Percentiles rank a stretch among this genome's conserved stretches.
phyloP scores from a whole-genome alignment of 371 early-diverging fungal species.

The Lichtheimia hyalospora region DNA sequence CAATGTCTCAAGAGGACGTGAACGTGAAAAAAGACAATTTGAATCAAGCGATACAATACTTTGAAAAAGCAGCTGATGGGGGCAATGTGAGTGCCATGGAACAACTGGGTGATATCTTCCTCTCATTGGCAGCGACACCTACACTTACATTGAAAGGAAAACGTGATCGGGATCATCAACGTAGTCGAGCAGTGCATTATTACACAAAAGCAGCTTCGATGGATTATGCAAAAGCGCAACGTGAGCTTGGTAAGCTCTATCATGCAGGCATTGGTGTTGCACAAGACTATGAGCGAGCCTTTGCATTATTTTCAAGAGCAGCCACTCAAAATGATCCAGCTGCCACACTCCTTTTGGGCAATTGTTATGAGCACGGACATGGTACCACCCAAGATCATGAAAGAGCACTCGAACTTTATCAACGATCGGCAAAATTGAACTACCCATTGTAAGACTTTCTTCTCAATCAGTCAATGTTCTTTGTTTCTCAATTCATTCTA shows the following conservation, averaged over 20 bases:
- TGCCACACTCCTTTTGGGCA: conserved; percentile 73
- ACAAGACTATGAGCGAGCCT: conserved; percentile 71
- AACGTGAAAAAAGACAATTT: conserved; percentile 46
- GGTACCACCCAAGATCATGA: conserved; percentile 55
- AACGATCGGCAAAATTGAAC: conserved; percentile 34
- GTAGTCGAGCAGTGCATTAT: conserved; percentile 40
- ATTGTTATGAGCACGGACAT: conserved; percentile 54
- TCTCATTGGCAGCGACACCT: conserved; percentile 34
- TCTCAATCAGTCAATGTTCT: background rate
- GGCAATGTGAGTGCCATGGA: conserved; percentile 44
- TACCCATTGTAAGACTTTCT: conserved; percentile 26
- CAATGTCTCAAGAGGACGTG: conserved; percentile 27
- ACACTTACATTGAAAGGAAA: conserved; percentile 2
- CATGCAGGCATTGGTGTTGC: conserved; percentile 69
- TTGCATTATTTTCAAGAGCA: conserved; percentile 75
- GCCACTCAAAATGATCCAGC: conserved; percentile 76
- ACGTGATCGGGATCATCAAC: conserved; percentile 10
- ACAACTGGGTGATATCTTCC: conserved; percentile 36
- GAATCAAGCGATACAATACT: conserved; percentile 36
- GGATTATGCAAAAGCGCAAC: conserved; percentile 59
- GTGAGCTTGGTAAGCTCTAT: conserved; percentile 86
- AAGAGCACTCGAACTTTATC: conserved; percentile 52
- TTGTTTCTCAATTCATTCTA: conserved; percentile 9
- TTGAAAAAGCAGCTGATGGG: conserved; percentile 44
- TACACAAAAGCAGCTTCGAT: conserved; percentile 47